Conservation (phyloP, 1,284 basidiomycete genomes). For the Phlebopus sp. region DNA sequence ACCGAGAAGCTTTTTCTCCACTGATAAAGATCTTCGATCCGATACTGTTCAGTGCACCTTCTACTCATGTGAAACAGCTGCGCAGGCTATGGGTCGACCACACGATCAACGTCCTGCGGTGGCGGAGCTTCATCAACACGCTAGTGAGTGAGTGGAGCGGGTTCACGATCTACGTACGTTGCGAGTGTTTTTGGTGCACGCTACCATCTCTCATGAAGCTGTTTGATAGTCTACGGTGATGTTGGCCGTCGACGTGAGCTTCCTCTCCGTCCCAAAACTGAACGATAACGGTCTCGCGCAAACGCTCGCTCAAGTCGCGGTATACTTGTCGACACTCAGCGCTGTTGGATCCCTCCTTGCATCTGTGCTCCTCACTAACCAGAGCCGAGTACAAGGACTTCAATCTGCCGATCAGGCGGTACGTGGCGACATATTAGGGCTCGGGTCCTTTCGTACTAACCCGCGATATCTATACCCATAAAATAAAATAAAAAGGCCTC, state of each 20-base stretch:
- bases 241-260: constrained; percentile 7
- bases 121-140: constrained; percentile 4
- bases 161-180: constrained; percentile 4
- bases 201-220: not conserved
- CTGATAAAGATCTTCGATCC: not conserved
- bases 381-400: constrained; percentile 2
- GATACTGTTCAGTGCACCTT: constrained; percentile 5
- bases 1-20: not conserved
- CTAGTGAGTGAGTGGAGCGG: constrained; percentile 3
- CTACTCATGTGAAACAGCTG: constrained; percentile 4
- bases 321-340: constrained; percentile 5
- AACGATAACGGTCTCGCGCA: not conserved
- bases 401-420: constrained; percentile 4
- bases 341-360: constrained; percentile 4
- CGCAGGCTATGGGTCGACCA: constrained; percentile 2
- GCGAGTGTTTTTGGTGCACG: not conserved
- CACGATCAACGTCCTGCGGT: constrained; percentile 5
- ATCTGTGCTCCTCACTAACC: constrained; percentile 3
- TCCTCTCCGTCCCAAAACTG: constrained; percentile 1
- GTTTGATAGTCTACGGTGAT: constrained; percentile 5
- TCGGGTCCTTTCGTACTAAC: too few species aligned
- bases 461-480: too few species aligned
- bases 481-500: constrained; percentile 1
- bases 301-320: not conserved
- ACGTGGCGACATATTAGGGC: not conserved